These are phyloP conservation scores for Flagelloscypha sp. DNA, from an alignment of 768 basidiomycete genomes.

Conservation along the genomic window DNA sequence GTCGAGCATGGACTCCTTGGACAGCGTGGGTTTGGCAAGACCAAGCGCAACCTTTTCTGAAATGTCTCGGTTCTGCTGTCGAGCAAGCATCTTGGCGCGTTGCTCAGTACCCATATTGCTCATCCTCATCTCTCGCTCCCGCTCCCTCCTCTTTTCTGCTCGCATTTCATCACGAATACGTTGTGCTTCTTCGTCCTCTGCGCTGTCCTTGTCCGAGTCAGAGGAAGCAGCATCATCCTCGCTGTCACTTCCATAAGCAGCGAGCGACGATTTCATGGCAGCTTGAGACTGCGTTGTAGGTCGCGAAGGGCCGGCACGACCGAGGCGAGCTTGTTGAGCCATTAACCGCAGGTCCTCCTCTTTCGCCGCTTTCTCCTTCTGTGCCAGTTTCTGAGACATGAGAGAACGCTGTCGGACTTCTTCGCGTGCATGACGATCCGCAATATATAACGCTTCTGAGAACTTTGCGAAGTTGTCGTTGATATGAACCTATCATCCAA, in stretches of 20 bases:
- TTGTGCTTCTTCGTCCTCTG: slow-evolving; percentile 78
- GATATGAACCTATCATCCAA: slow-evolving; percentile 69
- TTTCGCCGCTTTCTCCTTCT: slow-evolving; percentile 95
- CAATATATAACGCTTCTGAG: slow-evolving; percentile 91
- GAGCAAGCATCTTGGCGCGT: slow-evolving; percentile 89
- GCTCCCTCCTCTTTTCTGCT: slow-evolving; percentile 83
- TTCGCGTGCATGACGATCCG: slow-evolving; percentile 95
- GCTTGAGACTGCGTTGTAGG: slow-evolving; percentile 61
- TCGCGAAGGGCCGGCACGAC: slow-evolving; percentile 72
- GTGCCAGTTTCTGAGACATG: slow-evolving; percentile 98
- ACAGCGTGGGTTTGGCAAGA: slow-evolving; percentile 90
- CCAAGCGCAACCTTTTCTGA: slow-evolving; percentile 99
- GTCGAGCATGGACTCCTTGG: slow-evolving; percentile 97
- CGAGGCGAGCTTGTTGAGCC: slow-evolving; percentile 93
- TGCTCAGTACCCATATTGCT: slow-evolving; percentile 98
- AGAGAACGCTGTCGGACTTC: slow-evolving; percentile 93
- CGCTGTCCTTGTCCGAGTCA: slow-evolving; percentile 51
- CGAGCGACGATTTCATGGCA: slow-evolving; percentile 68
- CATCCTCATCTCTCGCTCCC: slow-evolving; percentile 97
- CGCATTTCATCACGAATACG: slow-evolving; percentile 87
- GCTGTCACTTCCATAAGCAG: slow-evolving; percentile 81
- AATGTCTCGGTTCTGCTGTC: slow-evolving; percentile 97
- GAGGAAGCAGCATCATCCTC: slow-evolving; percentile 37
- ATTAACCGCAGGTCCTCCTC: slow-evolving; percentile 92
- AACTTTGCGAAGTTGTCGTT: slow-evolving; percentile 99